A percentile compares a stretch with the other conserved stretches of the same genome.
phyloP scores from a whole-genome alignment of 805 yeast species.

The Candida berthetii region DNA sequence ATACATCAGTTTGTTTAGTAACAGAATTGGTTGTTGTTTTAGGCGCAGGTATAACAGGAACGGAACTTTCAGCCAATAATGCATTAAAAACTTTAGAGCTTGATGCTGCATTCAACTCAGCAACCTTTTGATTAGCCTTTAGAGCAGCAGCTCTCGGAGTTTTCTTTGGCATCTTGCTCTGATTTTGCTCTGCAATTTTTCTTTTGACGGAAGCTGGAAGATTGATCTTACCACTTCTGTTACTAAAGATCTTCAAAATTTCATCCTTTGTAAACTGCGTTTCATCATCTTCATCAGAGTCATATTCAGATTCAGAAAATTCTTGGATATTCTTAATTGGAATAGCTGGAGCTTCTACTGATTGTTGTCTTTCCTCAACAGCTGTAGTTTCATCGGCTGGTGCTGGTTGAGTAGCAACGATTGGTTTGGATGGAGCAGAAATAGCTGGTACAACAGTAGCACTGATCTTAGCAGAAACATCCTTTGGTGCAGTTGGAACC shows the following conservation, averaged over 20 bases:
- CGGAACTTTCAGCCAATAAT: not conserved
- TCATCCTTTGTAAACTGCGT: conserved; percentile 15
- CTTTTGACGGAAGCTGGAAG: conserved; percentile 9
- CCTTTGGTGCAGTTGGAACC: not conserved
- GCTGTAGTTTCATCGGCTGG: not conserved
- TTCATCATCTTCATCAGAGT: conserved; percentile 9
- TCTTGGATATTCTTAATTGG: conserved; percentile 7
- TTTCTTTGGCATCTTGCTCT: not conserved
- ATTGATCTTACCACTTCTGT: conserved; percentile 4
- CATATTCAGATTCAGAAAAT: conserved; percentile 13
- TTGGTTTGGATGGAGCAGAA: not conserved
- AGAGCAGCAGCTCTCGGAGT: conserved; percentile 7
- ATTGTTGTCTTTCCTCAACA: not conserved
- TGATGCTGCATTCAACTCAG: no score
- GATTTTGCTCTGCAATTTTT: not conserved
- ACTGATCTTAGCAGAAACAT: not conserved
- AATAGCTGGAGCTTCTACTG: conserved; percentile 20
- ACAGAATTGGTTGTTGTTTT: no score
- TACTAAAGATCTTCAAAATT: conserved; percentile 7
- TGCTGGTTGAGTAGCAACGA: not conserved
- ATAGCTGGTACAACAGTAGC: not conserved
- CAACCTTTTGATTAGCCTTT: conserved; percentile 1
- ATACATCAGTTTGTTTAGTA: no score
- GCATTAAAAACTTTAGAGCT: no score
- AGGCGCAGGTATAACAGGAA: no score